These are phyloP conservation scores for Arthroderma uncinatum DNA, from an alignment of 2,329 filamentous ascomycete species.

Conservation along the genomic window DNA sequence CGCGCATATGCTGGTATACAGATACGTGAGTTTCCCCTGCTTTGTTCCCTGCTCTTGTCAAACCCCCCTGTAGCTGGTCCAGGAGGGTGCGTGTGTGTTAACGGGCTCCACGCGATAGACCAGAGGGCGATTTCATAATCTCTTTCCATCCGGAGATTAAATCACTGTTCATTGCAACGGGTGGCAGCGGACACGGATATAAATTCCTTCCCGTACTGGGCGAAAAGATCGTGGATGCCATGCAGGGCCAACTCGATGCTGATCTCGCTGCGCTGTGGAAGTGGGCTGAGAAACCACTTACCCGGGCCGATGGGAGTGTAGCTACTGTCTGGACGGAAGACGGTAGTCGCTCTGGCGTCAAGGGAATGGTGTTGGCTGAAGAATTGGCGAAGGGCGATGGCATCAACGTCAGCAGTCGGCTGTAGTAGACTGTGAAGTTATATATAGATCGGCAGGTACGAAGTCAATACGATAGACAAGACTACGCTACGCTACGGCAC, in stretches of 20 bases:
- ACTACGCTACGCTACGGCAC: background rate
- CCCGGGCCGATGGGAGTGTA: conserved; percentile 8
- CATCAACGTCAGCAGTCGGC: conserved; percentile 6
- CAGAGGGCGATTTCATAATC: conserved; percentile 59
- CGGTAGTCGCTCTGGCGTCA: conserved; percentile 29
- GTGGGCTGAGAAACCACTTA: conserved; percentile 23
- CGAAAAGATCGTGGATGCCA: conserved; percentile 39
- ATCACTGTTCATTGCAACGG: conserved; percentile 41
- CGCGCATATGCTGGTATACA: conserved; percentile 63
- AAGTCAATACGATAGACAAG: background rate
- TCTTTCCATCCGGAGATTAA: conserved; percentile 53
- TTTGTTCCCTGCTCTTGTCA: too few relatives aligned
- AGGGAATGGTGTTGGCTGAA: conserved; percentile 28
- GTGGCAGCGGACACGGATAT: conserved; percentile 44
- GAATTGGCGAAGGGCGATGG: conserved; percentile 26
- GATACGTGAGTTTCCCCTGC: conserved; percentile 48
- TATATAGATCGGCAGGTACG: background rate
- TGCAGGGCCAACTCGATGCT: conserved; percentile 35
- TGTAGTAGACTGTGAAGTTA: conserved; percentile 1
- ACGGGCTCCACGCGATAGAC: too few relatives aligned
- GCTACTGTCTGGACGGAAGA: conserved; percentile 27
- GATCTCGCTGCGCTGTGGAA: conserved; percentile 35
- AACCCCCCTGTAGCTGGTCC: too few relatives aligned
- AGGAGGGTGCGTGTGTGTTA: too few relatives aligned
- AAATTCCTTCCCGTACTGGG: conserved; percentile 46